Base-by-base conservation (phyloP, 1,284 basidiomycete species). In the Malassezia sp. region DNA sequence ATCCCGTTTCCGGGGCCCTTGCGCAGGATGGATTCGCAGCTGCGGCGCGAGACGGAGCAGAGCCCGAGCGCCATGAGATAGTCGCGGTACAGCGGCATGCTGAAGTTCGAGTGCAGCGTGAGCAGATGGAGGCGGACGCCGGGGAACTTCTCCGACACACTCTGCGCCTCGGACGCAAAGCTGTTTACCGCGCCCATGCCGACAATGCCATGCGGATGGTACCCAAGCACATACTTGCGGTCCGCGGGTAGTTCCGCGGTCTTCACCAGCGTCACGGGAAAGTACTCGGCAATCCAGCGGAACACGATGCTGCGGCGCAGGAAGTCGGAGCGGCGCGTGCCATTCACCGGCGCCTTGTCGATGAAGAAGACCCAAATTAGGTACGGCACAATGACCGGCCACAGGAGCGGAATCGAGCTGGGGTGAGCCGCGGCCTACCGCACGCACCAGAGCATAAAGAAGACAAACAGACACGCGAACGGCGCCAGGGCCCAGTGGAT, bases 121-220 rank as follows among this genome's bases (percentile, higher is more conserved):
- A 97, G 78, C 21, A 99, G 80, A 70, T 96, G 89, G 0, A 91
- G 87, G 27, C 76, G 79, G 60, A 99, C 83, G 3, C 89, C 89
- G 0, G 93, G 93, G 70, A 90, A 97, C 34, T 80, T 78, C 29
- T 77, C 71, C 1, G 86, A 86, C 73, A 97, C 96, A n/a, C 85
- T 85, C 4, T 86, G 91, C 12, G 84, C 88, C 74, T 96, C 89
- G 7, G 89, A 90, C 0, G 80, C 90, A 59, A 97, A 95, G 23
- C 88, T 93, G 21, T 83, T 84, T 29, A 95, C 77, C 1, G 90
- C 89, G 35, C 88, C 88, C 81, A 66, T 54, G 36, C 61, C 67
- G 18, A 67, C 54, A 33, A 67, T 63, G 5, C 63, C 63, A 51
- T 67, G 63, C 1, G 63, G 63, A 32, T 67, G 63, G 31, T 61